These are phyloP conservation scores for Candida sithepensis DNA, from an alignment of 805 yeast species.

Conservation along the genomic window DNA sequence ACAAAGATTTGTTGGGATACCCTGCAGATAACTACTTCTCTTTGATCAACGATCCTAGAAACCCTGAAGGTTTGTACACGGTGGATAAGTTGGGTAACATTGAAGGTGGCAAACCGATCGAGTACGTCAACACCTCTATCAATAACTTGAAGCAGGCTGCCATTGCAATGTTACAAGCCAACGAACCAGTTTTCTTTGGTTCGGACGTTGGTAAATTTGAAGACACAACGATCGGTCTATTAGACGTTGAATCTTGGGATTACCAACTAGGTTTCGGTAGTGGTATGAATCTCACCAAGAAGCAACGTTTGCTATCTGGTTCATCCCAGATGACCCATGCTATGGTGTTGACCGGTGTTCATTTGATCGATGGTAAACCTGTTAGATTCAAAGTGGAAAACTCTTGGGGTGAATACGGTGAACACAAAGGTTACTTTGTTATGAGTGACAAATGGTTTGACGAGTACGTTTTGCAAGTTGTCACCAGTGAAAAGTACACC, in stretches of 20 bases:
- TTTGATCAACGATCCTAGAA: slow-evolving; percentile 81
- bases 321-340: slow-evolving; percentile 85
- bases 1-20: slow-evolving; percentile 48
- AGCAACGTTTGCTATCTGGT: slow-evolving; percentile 31
- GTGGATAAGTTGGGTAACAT: slow-evolving; percentile 79
- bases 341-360: slow-evolving; percentile 82
- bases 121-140: slow-evolving; percentile 69
- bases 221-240: slow-evolving; percentile 59
- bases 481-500: slow-evolving; percentile 35
- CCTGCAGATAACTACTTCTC: slow-evolving; percentile 58
- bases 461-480: slow-evolving; percentile 72
- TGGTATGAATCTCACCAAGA: slow-evolving; percentile 31
- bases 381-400: slow-evolving; percentile 73
- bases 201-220: slow-evolving; percentile 79
- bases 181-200: slow-evolving; percentile 85
- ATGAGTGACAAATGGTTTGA: slow-evolving; percentile 76
- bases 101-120: slow-evolving; percentile 66
- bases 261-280: slow-evolving; percentile 54
- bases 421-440: slow-evolving; percentile 65
- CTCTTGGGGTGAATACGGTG: slow-evolving; percentile 75
- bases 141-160: slow-evolving; percentile 58
- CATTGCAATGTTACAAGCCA: slow-evolving; percentile 62
- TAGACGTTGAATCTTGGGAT: slow-evolving; percentile 70
- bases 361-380: slow-evolving; percentile 56
- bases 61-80: slow-evolving; percentile 61